A percentile compares a stretch with the other conserved stretches of the same genome.
Evolutionary conservation across 495 filamentous ascomycete genomes (phyloP).

Genomic region (Evansstolkia leycettana): DNA sequence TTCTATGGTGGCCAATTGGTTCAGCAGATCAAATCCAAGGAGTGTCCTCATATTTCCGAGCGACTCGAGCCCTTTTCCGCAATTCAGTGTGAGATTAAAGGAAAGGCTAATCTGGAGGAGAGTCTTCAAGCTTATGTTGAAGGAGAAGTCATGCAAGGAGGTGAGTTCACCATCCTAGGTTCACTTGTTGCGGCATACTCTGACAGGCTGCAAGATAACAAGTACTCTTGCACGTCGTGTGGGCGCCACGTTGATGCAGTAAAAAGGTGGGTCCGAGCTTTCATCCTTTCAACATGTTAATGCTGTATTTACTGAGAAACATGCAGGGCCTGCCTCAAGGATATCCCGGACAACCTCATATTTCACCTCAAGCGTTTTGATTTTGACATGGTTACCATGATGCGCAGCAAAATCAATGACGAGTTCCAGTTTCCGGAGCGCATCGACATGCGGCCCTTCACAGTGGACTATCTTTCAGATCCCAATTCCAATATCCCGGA

Average conservation of each 20-base stretch:
- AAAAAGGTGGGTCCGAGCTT: constrained; percentile 48
- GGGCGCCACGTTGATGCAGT: constrained; percentile 87
- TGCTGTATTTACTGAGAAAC: background rate
- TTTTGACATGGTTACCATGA: constrained; percentile 75
- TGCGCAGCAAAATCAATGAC: constrained; percentile 91
- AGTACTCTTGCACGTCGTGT: constrained; percentile 92
- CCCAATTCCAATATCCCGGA: constrained; percentile 33
- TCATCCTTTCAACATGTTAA: background rate
- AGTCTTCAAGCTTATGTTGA: constrained; percentile 90
- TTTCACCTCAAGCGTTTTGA: constrained; percentile 96
- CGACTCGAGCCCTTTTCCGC: constrained; percentile 83
- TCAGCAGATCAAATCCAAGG: constrained; percentile 89
- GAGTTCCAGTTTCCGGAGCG: constrained; percentile 72
- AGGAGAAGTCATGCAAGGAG: constrained; percentile 93
- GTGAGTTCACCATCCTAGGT: constrained; percentile 25
- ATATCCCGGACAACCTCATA: constrained; percentile 87
- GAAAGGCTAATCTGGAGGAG: constrained; percentile 71
- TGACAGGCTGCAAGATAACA: constrained; percentile 54
- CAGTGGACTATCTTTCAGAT: constrained; percentile 70
- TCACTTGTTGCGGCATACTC: background rate
- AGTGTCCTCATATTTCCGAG: constrained; percentile 90
- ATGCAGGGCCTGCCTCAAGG: constrained; percentile 80
- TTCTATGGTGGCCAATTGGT: constrained; percentile 89
- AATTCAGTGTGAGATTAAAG: constrained; percentile 94
- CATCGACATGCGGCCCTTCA: constrained; percentile 89